These are phyloP conservation scores for Fusarium begoniae DNA, from an alignment of 2,329 filamentous ascomycete genomes.

Conservation along the genomic window DNA sequence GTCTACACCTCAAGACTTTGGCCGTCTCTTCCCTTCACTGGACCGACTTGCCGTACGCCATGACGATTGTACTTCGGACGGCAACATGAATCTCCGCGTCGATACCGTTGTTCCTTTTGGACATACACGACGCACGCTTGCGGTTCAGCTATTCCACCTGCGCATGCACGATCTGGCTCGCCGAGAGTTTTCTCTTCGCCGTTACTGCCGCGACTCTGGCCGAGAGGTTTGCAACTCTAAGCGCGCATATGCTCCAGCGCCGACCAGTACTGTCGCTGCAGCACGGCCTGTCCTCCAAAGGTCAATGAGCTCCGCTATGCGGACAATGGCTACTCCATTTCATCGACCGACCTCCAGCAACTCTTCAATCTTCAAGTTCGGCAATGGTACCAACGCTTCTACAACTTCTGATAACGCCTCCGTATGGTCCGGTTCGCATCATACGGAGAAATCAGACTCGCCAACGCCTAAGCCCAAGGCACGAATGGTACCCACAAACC, in stretches of 20 bases:
- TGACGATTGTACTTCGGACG: slow-evolving; percentile 88
- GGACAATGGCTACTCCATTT: slow-evolving; percentile 52
- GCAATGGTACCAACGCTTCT: slow-evolving; percentile 19
- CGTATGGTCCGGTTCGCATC: slow-evolving; percentile 39
- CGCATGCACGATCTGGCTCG: slow-evolving; percentile 91
- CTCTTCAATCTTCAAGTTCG: slow-evolving; percentile 36
- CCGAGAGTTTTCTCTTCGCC: slow-evolving; percentile 87
- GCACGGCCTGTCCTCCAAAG: slow-evolving; percentile 59
- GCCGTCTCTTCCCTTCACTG: slow-evolving; percentile 84
- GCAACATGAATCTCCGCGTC: slow-evolving; percentile 95
- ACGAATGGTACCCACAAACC: slow-evolving; percentile 70
- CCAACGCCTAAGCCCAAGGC: slow-evolving; percentile 48
- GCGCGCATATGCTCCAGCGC: slow-evolving; percentile 64
- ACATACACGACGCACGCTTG: slow-evolving; percentile 70
- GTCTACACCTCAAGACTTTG: slow-evolving; percentile 84
- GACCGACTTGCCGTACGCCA: slow-evolving; percentile 85
- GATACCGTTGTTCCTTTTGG: slow-evolving; percentile 75
- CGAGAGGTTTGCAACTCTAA: slow-evolving; percentile 90
- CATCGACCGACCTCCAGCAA: slow-evolving; percentile 41
- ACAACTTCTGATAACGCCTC: slow-evolving; percentile 36
- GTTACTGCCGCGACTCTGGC: slow-evolving; percentile 92
- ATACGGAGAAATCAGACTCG: slow-evolving; percentile 25
- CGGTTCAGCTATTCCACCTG: slow-evolving; percentile 85
- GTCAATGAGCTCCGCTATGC: slow-evolving; percentile 57
- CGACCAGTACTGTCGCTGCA: slow-evolving; percentile 38